These are phyloP conservation scores for Alternaria brassicae DNA, from an alignment of 2,329 filamentous ascomycete species.

Conservation along the genomic window DNA sequence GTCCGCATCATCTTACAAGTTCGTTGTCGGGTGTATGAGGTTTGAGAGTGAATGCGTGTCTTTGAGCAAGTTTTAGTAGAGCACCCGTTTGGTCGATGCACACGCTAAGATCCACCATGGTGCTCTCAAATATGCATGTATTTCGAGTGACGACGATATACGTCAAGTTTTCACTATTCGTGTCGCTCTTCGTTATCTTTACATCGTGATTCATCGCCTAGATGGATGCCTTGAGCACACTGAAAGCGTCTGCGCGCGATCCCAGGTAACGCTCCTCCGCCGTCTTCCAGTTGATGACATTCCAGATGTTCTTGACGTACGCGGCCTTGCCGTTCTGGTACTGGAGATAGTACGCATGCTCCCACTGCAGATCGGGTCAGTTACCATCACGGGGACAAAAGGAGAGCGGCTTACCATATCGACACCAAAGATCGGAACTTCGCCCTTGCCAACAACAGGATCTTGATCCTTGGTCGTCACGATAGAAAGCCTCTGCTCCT, in stretches of 20 bases:
- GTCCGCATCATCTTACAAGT: background rate
- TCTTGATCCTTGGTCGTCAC: slow-evolving; percentile 89
- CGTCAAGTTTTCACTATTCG: background rate
- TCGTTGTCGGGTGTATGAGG: slow-evolving; percentile 2
- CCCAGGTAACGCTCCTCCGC: slow-evolving; percentile 68
- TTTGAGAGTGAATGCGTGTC: slow-evolving; percentile 39
- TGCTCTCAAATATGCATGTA: slow-evolving; percentile 21
- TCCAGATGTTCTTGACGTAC: slow-evolving; percentile 80
- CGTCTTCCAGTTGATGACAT: slow-evolving; percentile 78
- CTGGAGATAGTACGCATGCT: slow-evolving; percentile 90
- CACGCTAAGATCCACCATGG: slow-evolving; percentile 27
- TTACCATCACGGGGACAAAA: too few species aligned
- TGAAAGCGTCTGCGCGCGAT: slow-evolving; percentile 49
- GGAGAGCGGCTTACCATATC: slow-evolving; percentile 65
- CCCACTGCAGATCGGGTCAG: slow-evolving; percentile 63
- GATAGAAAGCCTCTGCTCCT: slow-evolving; percentile 65
- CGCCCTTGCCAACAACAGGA: slow-evolving; percentile 66
- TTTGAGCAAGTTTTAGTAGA: slow-evolving; percentile 49
- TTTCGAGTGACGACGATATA: background rate
- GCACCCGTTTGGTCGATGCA: slow-evolving; percentile 38
- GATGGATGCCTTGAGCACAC: slow-evolving; percentile 47
- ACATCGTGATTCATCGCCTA: slow-evolving; percentile 2
- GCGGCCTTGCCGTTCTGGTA: slow-evolving; percentile 78
- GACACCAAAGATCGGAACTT: slow-evolving; percentile 76
- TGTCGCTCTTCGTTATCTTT: background rate